Evolutionary conservation across 2,329 filamentous ascomycete species (phyloP), one percentile per base, ranked within the genome.

Genomic region (Grosmannia huntii): DNA sequence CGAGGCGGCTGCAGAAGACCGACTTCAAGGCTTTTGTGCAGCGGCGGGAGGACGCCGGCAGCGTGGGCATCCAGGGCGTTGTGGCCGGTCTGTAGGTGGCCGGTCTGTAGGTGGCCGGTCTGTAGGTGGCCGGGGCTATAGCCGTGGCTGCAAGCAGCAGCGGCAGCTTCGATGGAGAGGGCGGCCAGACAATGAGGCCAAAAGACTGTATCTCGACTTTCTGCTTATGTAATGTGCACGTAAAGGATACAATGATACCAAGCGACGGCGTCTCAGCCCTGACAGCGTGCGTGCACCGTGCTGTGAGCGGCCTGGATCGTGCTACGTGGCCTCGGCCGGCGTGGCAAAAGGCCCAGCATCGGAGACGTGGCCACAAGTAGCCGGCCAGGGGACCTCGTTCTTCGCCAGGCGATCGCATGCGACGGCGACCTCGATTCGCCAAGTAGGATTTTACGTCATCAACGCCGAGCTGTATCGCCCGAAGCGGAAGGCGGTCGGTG

Each of bases 1-100:
- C 76, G 25, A 81, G 77, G 67, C 83, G 79, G 69, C 71, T 82
- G 66, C 77, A 74, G 61, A 87, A 84, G 75, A 76, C 81, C 27
- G 86, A 89, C 67, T 85, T 96, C 69, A 86, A 88, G 73, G 84
- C 86, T 1, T 96, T 92, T 78, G 85, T 97, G 60, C 78, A 89
- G 69, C 85, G 83, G 72, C 80, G 92, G 61, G 92, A 96, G 68
- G 92, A 97, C 72, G 86, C 85, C 31, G 82, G 83, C 61, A 90
- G 82, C 62, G 81, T 86, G 0, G 64, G 63, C 19, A 61, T 65
- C 16, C 64, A 65, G 62, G 60, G 61, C 38, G 64, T 65, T 12
- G 51, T 65, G 54, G 63, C 62, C 2, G 62, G 63, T n/a, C 53
- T 65, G 55, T 65, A 57, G 50, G 50, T 12, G 12, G 25, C 27